A percentile compares a stretch with the other conserved stretches of the same genome.
These are phyloP conservation scores for Gnetum montanum DNA, from an alignment of 75 land plant species.

Conservation along the genomic window DNA sequence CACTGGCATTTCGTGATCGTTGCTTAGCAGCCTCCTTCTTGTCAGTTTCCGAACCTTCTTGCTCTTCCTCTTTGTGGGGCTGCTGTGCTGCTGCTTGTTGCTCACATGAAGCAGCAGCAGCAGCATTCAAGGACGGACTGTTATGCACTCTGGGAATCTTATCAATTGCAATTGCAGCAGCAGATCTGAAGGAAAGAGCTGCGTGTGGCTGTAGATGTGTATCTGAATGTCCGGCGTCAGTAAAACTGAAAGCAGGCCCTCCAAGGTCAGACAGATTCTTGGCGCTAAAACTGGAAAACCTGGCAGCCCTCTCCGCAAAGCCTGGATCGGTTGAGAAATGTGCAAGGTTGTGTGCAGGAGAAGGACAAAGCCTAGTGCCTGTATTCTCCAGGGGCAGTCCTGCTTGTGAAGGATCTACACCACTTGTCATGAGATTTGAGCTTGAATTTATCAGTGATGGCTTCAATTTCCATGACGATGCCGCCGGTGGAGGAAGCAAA, in stretches of 20 bases:
- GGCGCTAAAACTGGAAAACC: constrained; percentile 39
- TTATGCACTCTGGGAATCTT: constrained; percentile 37
- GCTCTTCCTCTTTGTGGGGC: too few relatives aligned
- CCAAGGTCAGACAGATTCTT: constrained; percentile 33
- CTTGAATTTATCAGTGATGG: constrained; percentile 46
- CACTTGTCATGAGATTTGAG: constrained; percentile 36
- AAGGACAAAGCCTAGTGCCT: too few relatives aligned
- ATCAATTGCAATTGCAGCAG: constrained; percentile 9
- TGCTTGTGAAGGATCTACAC: constrained; percentile 37
- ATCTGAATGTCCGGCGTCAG: constrained; percentile 10
- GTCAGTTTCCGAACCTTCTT: constrained; percentile 10
- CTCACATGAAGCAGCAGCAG: constrained; percentile 8
- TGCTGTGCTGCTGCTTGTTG: constrained; percentile 6
- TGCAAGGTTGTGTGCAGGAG: constrained; percentile 31
- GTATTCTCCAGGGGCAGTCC: constrained; percentile 32
- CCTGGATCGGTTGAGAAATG: constrained; percentile 48
- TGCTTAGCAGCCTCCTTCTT: constrained; percentile 10
- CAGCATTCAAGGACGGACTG: constrained; percentile 27
- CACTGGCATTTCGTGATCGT: constrained; percentile 3
- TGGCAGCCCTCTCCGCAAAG: constrained; percentile 68
- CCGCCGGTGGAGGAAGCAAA: constrained; percentile 10
- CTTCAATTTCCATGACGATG: constrained; percentile 7
- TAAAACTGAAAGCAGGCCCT: constrained; percentile 16
- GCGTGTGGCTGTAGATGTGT: too few relatives aligned
- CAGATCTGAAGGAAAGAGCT: constrained; percentile 9